Percentiles rank a stretch among this genome's conserved stretches.
Conservation (phyloP, 2,329 filamentous ascomycete species). For the Neurospora sp. region DNA sequence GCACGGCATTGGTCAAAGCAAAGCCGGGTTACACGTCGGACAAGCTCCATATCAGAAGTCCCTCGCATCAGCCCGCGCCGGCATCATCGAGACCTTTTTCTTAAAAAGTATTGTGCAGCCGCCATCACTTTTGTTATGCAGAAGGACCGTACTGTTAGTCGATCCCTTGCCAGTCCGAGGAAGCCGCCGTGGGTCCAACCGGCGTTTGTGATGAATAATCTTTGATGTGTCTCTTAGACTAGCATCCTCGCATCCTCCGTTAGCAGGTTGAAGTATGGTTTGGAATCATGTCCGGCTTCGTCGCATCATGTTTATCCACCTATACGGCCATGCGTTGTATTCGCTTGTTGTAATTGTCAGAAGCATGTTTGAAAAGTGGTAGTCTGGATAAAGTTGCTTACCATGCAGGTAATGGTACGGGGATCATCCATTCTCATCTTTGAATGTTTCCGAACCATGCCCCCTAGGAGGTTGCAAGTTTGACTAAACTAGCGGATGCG, state of each 20-base stretch:
- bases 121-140: neutral
- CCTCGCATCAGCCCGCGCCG: neutral
- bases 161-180: neutral
- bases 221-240: neutral
- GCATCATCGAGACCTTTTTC: neutral
- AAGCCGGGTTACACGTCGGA: neutral
- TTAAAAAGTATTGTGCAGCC: neutral
- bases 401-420: neutral
- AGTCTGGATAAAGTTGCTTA: neutral
- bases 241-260: neutral
- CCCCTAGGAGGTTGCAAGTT: neutral
- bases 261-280: neutral
- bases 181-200: neutral
- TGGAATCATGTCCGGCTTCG: neutral
- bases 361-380: neutral
- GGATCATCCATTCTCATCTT: neutral
- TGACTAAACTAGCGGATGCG: neutral
- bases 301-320: neutral
- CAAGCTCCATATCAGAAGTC: neutral
- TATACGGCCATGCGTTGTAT: neutral
- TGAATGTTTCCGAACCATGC: neutral
- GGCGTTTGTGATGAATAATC: neutral
- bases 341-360: neutral
- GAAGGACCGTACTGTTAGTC: neutral
- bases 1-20: neutral